Base-by-base conservation (phyloP, 768 basidiomycete species). In the Hypholoma fasciculare region DNA sequence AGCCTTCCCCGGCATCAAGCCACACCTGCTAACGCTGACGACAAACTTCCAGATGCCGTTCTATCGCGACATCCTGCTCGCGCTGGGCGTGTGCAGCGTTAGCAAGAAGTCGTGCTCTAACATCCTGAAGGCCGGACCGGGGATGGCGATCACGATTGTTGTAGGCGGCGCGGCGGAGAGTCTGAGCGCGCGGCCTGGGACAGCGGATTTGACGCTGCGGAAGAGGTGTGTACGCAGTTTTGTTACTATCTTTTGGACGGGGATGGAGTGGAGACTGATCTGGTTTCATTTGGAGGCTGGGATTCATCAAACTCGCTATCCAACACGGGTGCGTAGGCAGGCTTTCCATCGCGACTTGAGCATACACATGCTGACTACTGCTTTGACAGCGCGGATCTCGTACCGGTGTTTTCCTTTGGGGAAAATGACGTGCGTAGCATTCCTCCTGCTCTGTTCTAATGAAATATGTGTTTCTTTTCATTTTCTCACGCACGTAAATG, bases 401-500 rank as follows among this genome's bases (percentile, higher is more conserved):
- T 99, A 0, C 97, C 97, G 0, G 96, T 98, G 3, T 98, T 99
- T 69, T 96, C 94, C 5, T 99, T 99, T 65, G 97, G 97, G 12
- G 97, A 99, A 78, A 98, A 98, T 70, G 97, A 98, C 71, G 96
- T 96, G 30, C 6, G 30, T 34, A 34, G 6, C 9, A 6, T 9
- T 34, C 30, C 30, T 34, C 30, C 30, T 34, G 30, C 9, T 5
- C 30, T 34, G 7, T 9, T 34, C 30, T 34, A 9, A 34, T 34
- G 30, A 34, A 7, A 60, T 67, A 85, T 80, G 8, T 13, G 7
- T 37, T 37, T 23, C 23, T 23, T 40, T 30, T 7, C 14, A 17
- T 49, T 5, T 38, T 43, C 23, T 40, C 36, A 34, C 6, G 30
- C 7, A 9, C 30, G 30, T 34, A 6, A 34, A 3, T 34, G 30